Evolutionary conservation across 495 filamentous ascomycete genomes (phyloP), one percentile per base, ranked within the genome.

Genomic region (Hypoxylon perforatum): DNA sequence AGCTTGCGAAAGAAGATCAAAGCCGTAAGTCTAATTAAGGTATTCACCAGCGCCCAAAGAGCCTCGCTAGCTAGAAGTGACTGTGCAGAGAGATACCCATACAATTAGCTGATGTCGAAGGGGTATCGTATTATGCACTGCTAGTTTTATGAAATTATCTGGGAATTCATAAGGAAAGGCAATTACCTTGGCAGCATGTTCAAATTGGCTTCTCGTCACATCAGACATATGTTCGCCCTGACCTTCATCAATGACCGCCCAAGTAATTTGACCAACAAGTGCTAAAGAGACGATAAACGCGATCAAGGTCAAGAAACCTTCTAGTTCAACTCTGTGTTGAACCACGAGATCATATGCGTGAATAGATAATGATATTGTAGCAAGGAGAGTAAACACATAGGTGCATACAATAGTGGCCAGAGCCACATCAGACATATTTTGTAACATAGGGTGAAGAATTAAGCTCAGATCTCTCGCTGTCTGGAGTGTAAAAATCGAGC

Each of bases 21-120:
- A 19, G 59, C 57, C 6, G 45, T 54, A 1, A 61, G 25, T 19
- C 73, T 58, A 14, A 75, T 50, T 17, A 71, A 47, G 12, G 57
- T 55, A 30, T 69, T 73, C n/a, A 67, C 65, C 5, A 69, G 25
- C 12, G 63, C 71, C 73, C 73, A 75, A 8, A 75, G 41, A 41
- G 45, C 60, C 36, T 75, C 64, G 36, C 65, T 73, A 0, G 48
- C 57, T 9, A 75, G 44, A 11, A 75, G 39, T 11, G 70, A 73
- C 70, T 75, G 19, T 7, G n/a, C 15, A 10, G 11, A 33, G 3
- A 15, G 2, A 9, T 21, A 10, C 12, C 35, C 9, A 49, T 21
- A 11, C 21, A 9, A 22, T 60, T 51, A 60, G 57, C n/a, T 14
- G 4, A 17, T 21, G 4, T 18, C 7, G 3, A 3, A 28, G 25